Base-by-base conservation (phyloP, 768 basidiomycete species). In the Trametes elegans region DNA sequence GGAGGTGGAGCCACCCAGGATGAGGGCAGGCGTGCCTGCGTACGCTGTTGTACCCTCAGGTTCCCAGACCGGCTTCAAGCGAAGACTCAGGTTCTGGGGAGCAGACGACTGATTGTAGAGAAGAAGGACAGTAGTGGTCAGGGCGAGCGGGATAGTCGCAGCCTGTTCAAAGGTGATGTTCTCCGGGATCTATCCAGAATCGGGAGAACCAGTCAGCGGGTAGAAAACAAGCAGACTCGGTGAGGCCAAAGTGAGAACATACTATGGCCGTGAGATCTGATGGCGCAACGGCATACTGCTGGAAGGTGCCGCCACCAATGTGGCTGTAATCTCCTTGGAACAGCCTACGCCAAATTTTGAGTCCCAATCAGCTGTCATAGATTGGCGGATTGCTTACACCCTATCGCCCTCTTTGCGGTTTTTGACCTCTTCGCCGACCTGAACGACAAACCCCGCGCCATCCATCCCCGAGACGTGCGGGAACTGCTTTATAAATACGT, bases 101-200 rank as follows among this genome's bases (percentile, higher is more conserved):
- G 34, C 34, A 2, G 52, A 27, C 6, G 13, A 14, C 9, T 46
- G 44, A 9, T 42, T 29, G 32, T 35, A 53, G 6, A 53, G 31
- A 9, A 32, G 35, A 5, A 31, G 31, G 6, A 9, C 27, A 4
- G n/a, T 44, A 3, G 52, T 53, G 11, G 26, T n/a, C 19, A 70
- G 57, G 1, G 57, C 65, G 27, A 67, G 55, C 3, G 71, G 70
- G n/a, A 72, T 59, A 8, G 70, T 61, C 14, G 66, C 65, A 0
- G 74, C 78, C 28, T 74, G 60, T 10, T 75, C 74, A 54, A 71
- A 71, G 0, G 65, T 66, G 29, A 70, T 19, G 39, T 63, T 63
- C 7, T 40, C 29, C 2, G 70, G 71, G n/a, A 73, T 58, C 60
- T 67, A 1, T 29, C 1, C 8, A 19, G n/a, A 8, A 26, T 10